Percentiles rank a stretch among this genome's conserved stretches.
phyloP scores from a whole-genome alignment of 177 flowering plant species.

The Vitis hybrid region DNA sequence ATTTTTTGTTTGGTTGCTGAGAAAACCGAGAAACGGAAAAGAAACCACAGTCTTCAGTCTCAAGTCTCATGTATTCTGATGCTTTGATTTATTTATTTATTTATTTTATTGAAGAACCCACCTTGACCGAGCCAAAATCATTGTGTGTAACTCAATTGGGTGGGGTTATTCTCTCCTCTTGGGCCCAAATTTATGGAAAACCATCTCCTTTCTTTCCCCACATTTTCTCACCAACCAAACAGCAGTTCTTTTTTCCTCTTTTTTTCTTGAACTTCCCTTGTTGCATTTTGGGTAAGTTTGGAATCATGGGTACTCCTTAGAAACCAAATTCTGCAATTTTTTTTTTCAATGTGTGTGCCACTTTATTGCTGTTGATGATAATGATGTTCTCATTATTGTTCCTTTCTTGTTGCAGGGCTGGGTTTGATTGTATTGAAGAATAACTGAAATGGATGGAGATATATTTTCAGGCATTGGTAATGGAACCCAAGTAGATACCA shows the following conservation, averaged over 20 bases:
- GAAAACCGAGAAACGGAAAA: conserved; percentile 8
- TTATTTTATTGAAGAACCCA: not conserved
- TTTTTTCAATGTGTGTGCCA: too few species aligned
- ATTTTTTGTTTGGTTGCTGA: conserved; percentile 10
- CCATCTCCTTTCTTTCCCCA: not conserved
- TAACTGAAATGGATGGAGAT: conserved; percentile 63
- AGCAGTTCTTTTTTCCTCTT: not conserved
- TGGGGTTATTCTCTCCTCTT: not conserved
- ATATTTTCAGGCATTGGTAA: conserved; percentile 49
- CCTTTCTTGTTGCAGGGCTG: conserved; percentile 18
- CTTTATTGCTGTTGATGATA: too few species aligned
- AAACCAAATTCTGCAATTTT: not conserved
- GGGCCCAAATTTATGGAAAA: not conserved
- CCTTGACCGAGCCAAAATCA: conserved; percentile 1
- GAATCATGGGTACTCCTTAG: not conserved
- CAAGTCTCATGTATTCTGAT: too few species aligned
- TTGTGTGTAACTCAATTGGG: not conserved
- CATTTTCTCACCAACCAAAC: not conserved
- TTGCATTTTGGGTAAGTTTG: not conserved
- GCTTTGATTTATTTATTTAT: too few species aligned
- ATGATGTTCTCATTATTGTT: not conserved
- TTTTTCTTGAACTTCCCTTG: not conserved
- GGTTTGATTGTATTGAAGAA: conserved; percentile 18
- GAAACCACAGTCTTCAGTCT: not conserved
- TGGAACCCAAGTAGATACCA: conserved; percentile 47